Evolutionary conservation across 2,329 filamentous ascomycete genomes (phyloP), one percentile per base, ranked within the genome.

Genomic region (Calonectria pseudoturangicola): DNA sequence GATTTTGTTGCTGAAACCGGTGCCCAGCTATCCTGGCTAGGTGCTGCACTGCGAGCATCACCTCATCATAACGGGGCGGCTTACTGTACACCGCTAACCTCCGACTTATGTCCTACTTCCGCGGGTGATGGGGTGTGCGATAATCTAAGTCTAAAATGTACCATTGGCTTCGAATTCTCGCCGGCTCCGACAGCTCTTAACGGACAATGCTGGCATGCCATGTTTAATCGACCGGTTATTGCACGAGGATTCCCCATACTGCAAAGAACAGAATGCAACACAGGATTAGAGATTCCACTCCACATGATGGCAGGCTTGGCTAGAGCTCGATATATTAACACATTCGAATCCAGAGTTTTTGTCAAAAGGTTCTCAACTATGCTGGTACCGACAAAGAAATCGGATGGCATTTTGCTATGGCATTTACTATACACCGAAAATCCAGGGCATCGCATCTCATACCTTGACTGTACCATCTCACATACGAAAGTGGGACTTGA

Each of bases 341-440:
- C 27, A 15, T 75, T 71, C 47, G 36, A 63, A 12, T 41, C n/a
- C 1, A 50, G n/a, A 7, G 10, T 68, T 4, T 71, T 28, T 50
- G 39, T 75, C 50, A 75, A 75, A 36, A 70, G 68, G 12, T 75
- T 75, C 27, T 71, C 73, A 2, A 45, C 64, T n/a, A 68, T 73
- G 64, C 50, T 73, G 13, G 33, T 68, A 18, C 67, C 63, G 4
- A 66, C 50, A 4, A 39, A 58, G 16, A n/a, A 12, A 41, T 36
- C 10, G n/a, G 36, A 51, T 9, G 62, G 64, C 41, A 33, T 68
- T 4, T 0, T 73, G 27, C n/a, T 51, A 15, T 75, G 73, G 73
- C 70, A 75, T 64, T 45, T 70, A 8, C 8, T 73, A 18, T 65
- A 60, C 18, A 58, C 64, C 2, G 28, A 54, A 12, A 16, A 72